A percentile compares a stretch with the other conserved stretches of the same genome.
Evolutionary conservation across 176 grass and related monocot species (phyloP).

Genomic region (Carex pumila): DNA sequence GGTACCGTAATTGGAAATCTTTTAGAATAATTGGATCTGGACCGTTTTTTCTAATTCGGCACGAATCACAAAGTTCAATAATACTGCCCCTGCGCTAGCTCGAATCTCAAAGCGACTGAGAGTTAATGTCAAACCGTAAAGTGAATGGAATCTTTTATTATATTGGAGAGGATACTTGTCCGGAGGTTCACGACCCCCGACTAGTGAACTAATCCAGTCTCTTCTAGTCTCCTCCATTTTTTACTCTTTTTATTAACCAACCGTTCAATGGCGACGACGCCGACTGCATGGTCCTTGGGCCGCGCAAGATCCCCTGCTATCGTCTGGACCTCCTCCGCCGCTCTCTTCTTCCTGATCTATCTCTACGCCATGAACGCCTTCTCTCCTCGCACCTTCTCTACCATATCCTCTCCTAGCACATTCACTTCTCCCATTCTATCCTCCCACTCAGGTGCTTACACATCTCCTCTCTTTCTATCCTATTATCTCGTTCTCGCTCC

Average conservation of each 20-base stretch:
- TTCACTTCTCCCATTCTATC: not conserved
- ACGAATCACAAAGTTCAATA: too few relatives aligned
- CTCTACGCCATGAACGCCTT: constrained; percentile 34
- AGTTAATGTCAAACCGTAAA: too few relatives aligned
- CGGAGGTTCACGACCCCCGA: too few relatives aligned
- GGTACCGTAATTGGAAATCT: too few relatives aligned
- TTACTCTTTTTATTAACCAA: not conserved
- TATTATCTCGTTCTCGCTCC: not conserved
- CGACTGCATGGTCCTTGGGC: not conserved
- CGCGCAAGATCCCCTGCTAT: constrained; percentile 38
- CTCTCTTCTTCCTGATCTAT: constrained; percentile 38
- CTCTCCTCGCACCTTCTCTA: constrained; percentile 9
- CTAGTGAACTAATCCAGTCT: not conserved
- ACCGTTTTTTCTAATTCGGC: too few relatives aligned
- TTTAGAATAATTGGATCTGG: too few relatives aligned
- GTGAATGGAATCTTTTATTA: too few relatives aligned
- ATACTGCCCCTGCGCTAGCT: too few relatives aligned
- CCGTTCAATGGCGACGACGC: constrained; percentile 29
- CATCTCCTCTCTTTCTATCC: not conserved
- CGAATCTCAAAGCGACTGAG: too few relatives aligned
- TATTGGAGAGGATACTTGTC: too few relatives aligned
- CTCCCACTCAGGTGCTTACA: not conserved
- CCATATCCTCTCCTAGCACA: not conserved
- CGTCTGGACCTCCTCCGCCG: constrained; percentile 46
- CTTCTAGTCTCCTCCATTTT: not conserved